These are phyloP conservation scores for Teratosphaeria destructans DNA, from an alignment of 2,329 filamentous ascomycete genomes.

Conservation along the genomic window DNA sequence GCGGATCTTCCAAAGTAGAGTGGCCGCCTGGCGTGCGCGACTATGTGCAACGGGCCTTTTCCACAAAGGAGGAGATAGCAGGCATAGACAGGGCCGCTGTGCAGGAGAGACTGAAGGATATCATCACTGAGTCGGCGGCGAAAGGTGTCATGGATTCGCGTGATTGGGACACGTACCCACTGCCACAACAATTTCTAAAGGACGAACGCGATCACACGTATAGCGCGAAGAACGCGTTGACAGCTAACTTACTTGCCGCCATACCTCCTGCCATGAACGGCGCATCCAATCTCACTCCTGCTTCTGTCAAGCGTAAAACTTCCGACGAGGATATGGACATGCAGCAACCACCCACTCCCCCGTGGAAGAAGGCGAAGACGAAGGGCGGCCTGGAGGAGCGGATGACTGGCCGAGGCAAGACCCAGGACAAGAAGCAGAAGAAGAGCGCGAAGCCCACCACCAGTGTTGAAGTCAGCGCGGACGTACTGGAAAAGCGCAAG, in stretches of 20 bases:
- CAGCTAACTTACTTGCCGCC: slow-evolving; percentile 20
- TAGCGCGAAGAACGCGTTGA: slow-evolving; percentile 13
- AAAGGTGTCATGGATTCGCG: slow-evolving; percentile 58
- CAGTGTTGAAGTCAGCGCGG: slow-evolving; percentile 48
- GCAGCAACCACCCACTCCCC: slow-evolving; percentile 46
- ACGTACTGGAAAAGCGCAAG: slow-evolving; percentile 76
- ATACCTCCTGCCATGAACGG: neutral
- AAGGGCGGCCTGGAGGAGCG: slow-evolving; percentile 60
- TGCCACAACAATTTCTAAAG: slow-evolving; percentile 76
- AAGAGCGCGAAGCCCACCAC: slow-evolving; percentile 29
- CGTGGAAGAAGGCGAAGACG: slow-evolving; percentile 60
- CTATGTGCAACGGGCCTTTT: slow-evolving; percentile 80
- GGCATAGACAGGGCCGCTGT: slow-evolving; percentile 52
- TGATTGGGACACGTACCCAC: slow-evolving; percentile 73
- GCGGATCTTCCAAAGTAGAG: slow-evolving; percentile 48
- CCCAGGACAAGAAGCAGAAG: slow-evolving; percentile 33
- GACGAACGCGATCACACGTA: slow-evolving; percentile 49
- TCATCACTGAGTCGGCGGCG: slow-evolving; percentile 75
- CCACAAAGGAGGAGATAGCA: slow-evolving; percentile 46
- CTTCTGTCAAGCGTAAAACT: slow-evolving; percentile 61
- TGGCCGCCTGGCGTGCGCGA: slow-evolving; percentile 75
- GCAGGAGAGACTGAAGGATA: slow-evolving; percentile 72
- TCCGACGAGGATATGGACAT: slow-evolving; percentile 41
- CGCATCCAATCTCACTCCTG: neutral
- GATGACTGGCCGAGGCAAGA: slow-evolving; percentile 52